A percentile compares a stretch with the other conserved stretches of the same genome.
Evolutionary conservation across 1,284 basidiomycete genomes (phyloP).

Genomic region (Puccinia polysora): DNA sequence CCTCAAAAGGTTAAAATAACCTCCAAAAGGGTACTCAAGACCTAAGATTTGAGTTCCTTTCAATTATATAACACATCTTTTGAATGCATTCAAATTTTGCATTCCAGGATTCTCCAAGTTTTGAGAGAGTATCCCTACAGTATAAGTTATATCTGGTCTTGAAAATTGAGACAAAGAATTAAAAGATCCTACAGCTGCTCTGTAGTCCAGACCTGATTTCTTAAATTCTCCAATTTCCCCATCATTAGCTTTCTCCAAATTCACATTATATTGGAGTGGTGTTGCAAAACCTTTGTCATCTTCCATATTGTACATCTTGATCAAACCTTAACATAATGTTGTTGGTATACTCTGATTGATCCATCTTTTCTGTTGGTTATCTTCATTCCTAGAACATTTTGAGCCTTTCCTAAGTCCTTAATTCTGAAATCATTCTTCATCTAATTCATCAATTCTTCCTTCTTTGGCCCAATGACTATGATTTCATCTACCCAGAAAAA

Average conservation of each 20-base stretch:
- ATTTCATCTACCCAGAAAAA: too few species aligned
- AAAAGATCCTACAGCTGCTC: slow-evolving; percentile 17
- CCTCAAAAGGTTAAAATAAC: not conserved
- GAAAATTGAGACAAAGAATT: slow-evolving; percentile 27
- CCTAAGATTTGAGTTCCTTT: slow-evolving; percentile 22
- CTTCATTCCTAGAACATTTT: too few species aligned
- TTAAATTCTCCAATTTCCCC: slow-evolving; percentile 12
- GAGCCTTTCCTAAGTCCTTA: too few species aligned
- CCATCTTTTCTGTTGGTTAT: not conserved
- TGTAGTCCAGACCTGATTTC: not conserved
- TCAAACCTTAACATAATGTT: slow-evolving; percentile 9
- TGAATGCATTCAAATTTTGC: slow-evolving; percentile 22
- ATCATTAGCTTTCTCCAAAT: not conserved
- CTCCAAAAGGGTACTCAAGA: not conserved
- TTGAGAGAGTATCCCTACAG: slow-evolving; percentile 23
- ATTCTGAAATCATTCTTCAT: too few species aligned
- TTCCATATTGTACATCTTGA: slow-evolving; percentile 5
- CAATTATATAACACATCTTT: slow-evolving; percentile 24
- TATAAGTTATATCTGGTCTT: slow-evolving; percentile 29
- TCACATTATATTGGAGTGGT: slow-evolving; percentile 12
- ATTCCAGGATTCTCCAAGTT: slow-evolving; percentile 14
- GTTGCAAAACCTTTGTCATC: not conserved
- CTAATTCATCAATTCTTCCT: too few species aligned
- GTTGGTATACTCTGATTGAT: not conserved
- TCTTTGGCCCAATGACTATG: too few species aligned